Evolutionary conservation across 1,139 yeast species (phyloP).

Genomic region (Yamadazyma sp.): DNA sequence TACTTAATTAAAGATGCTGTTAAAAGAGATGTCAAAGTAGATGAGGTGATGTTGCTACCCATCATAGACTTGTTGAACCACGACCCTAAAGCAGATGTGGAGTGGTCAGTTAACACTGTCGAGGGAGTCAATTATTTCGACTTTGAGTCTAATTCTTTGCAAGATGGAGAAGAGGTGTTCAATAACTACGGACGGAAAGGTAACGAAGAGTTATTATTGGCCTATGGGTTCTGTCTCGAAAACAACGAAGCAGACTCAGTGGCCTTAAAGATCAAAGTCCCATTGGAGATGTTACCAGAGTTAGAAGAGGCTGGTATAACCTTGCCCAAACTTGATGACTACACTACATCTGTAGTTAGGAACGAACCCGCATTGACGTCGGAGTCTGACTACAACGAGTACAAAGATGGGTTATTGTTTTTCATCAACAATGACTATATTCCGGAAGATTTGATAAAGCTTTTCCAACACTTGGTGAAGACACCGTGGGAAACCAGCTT

Average conservation of each 20-base stretch:
- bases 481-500: constrained; percentile 41
- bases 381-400: constrained; percentile 13
- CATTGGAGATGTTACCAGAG: constrained; percentile 31
- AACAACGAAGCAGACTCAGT: constrained; percentile 64
- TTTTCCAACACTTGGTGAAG: constrained; percentile 54
- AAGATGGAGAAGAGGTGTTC: constrained; percentile 50
- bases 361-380: constrained; percentile 8
- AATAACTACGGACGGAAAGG: constrained; percentile 89
- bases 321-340: constrained; percentile 48
- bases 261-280: constrained; percentile 54
- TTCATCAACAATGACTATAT: constrained; percentile 37
- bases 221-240: constrained; percentile 69
- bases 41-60: constrained; percentile 73
- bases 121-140: constrained; percentile 20
- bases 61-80: constrained; percentile 79
- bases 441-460: constrained; percentile 46
- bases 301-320: constrained; percentile 40
- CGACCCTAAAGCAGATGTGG: constrained; percentile 56
- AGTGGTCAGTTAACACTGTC: constrained; percentile 49
- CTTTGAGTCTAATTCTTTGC: constrained; percentile 27
- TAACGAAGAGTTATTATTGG: constrained; percentile 68
- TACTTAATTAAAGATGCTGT: constrained; percentile 37
- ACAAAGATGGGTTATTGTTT: constrained; percentile 44
- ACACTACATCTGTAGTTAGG: constrained; percentile 41
- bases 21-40: constrained; percentile 22